These are phyloP conservation scores for Lithohypha guttulata DNA, from an alignment of 2,329 filamentous ascomycete genomes.

Conservation along the genomic window DNA sequence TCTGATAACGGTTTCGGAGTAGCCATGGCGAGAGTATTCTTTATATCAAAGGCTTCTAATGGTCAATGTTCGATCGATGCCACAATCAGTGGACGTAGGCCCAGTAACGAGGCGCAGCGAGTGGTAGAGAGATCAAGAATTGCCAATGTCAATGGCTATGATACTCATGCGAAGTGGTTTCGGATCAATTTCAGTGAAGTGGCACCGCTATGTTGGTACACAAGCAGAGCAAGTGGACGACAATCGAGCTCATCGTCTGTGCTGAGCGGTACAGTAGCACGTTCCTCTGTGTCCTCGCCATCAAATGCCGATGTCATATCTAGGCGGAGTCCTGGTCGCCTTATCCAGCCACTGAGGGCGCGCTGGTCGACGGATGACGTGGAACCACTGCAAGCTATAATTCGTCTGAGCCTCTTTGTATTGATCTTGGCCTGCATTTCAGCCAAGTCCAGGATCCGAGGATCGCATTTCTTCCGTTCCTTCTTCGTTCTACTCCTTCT, in stretches of 20 bases:
- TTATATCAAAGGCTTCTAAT: background rate
- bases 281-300: background rate
- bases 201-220: background rate
- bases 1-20: background rate
- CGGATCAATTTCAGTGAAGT: background rate
- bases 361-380: background rate
- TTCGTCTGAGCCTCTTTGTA: no score
- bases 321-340: background rate
- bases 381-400: background rate
- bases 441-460: no score
- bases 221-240: no score
- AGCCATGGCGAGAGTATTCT: constrained; percentile 1
- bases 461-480: no score
- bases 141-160: background rate
- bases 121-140: background rate
- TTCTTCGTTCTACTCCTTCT: no score
- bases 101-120: constrained; percentile 6
- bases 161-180: background rate
- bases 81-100: background rate
- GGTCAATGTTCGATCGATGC: background rate
- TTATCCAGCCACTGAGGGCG: background rate
- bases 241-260: no score
- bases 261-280: no score
- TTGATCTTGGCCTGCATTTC: no score
- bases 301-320: constrained; percentile 1